A percentile compares a stretch with the other conserved stretches of the same genome.
phyloP scores from a whole-genome alignment of 1,284 basidiomycete genomes.

The Porodaedalea pini region DNA sequence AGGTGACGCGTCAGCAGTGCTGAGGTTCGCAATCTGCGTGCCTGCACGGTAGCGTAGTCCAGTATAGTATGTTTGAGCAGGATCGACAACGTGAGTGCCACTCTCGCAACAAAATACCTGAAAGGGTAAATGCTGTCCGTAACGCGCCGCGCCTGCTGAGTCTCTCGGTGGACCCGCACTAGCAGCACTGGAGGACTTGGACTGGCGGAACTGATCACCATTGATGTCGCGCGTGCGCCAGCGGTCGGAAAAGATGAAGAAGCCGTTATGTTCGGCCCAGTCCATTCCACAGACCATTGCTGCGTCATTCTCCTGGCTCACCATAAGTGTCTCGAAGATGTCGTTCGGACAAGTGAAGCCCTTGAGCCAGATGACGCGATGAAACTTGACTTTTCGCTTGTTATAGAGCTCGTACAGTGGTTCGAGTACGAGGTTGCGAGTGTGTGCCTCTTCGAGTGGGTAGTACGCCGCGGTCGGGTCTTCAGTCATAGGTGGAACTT shows the following conservation, averaged over 20 bases:
- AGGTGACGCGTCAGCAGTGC: conserved; percentile 51
- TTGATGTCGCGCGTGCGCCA: conserved; percentile 95
- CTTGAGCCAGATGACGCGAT: conserved; percentile 92
- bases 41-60: conserved; percentile 83
- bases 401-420: conserved; percentile 81
- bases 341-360: conserved; percentile 97
- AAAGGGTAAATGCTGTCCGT: conserved; percentile 88
- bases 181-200: conserved; percentile 87
- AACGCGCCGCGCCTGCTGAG: conserved; percentile 71
- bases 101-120: conserved; percentile 97
- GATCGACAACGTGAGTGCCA: conserved; percentile 92
- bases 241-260: conserved; percentile 94
- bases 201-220: conserved; percentile 93
- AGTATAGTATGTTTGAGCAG: conserved; percentile 87
- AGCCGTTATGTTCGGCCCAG: conserved; percentile 94
- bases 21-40: conserved; percentile 72
- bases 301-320: conserved; percentile 84
- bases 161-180: conserved; percentile 90
- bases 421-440: conserved; percentile 86
- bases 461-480: conserved; percentile 88
- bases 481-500: conserved; percentile 84
- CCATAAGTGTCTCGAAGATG: conserved; percentile 88
- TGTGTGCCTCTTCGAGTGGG: conserved; percentile 89
- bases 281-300: conserved; percentile 99
- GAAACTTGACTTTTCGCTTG: conserved; percentile 77